Percentiles rank a stretch among this genome's conserved stretches.
phyloP scores from a whole-genome alignment of 2,329 filamentous ascomycete genomes.

The Xylariaceae sp. region DNA sequence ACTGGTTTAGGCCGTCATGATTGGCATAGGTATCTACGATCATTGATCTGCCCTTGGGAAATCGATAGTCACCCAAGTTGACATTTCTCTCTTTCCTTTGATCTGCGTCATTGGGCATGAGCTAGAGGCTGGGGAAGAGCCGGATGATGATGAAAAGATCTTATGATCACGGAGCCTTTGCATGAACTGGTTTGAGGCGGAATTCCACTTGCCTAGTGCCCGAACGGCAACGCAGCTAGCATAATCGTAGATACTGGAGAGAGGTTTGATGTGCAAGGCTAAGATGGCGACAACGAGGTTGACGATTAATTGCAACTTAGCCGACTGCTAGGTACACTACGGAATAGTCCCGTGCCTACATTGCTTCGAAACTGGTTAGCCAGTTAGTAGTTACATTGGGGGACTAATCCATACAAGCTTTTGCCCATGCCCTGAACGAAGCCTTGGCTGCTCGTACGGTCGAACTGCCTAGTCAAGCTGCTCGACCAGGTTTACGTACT shows the following conservation, averaged over 20 bases:
- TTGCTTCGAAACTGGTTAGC: not conserved
- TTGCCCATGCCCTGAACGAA: not conserved
- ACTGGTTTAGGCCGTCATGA: not conserved
- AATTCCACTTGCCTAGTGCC: too few species aligned
- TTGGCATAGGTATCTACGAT: not conserved
- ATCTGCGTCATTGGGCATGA: not conserved
- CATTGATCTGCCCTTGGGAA: not conserved
- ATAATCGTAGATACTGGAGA: too few species aligned
- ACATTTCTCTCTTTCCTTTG: too few species aligned
- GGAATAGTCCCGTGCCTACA: not conserved
- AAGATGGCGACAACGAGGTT: not conserved
- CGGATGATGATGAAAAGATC: not conserved
- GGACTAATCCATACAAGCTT: not conserved
- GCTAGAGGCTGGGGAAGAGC: not conserved
- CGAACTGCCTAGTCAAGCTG: too few species aligned
- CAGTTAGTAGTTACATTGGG: not conserved
- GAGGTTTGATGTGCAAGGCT: not conserved
- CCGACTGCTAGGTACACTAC: not conserved
- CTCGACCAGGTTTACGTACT: too few species aligned
- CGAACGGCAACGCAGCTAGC: too few species aligned
- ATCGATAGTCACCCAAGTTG: not conserved
- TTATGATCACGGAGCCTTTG: too few species aligned
- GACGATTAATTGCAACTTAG: not conserved
- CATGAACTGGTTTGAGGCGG: too few species aligned
- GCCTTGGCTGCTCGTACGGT: too few species aligned